These are phyloP conservation scores for Blumeria hordei DNA, from an alignment of 2,329 filamentous ascomycete species.

Conservation along the genomic window DNA sequence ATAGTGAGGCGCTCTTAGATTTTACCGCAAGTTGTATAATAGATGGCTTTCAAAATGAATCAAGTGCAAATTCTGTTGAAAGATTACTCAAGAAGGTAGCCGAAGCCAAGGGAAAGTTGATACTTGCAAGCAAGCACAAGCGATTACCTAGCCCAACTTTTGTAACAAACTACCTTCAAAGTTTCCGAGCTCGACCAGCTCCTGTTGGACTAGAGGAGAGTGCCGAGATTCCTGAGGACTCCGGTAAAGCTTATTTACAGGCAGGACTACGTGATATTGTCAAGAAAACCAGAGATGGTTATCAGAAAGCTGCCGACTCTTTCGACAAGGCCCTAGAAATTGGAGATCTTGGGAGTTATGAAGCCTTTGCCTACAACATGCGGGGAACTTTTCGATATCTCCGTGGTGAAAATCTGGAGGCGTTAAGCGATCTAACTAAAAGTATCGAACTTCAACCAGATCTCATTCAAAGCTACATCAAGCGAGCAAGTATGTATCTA, in stretches of 20 bases:
- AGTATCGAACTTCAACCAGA: slow-evolving; percentile 73
- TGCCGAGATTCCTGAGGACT: slow-evolving; percentile 51
- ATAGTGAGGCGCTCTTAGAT: slow-evolving; percentile 84
- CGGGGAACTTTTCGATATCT: slow-evolving; percentile 89
- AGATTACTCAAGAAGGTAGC: slow-evolving; percentile 89
- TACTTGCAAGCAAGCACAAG: slow-evolving; percentile 54
- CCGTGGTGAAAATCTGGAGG: slow-evolving; percentile 63
- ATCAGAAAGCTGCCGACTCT: slow-evolving; percentile 63
- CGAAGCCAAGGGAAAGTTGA: slow-evolving; percentile 76
- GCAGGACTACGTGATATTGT: slow-evolving; percentile 59
- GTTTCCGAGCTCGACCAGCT: slow-evolving; percentile 66
- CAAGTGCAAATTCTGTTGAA: slow-evolving; percentile 74
- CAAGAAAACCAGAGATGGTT: slow-evolving; percentile 73
- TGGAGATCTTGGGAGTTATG: slow-evolving; percentile 54
- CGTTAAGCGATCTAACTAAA: slow-evolving; percentile 69
- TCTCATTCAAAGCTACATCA: slow-evolving; percentile 93
- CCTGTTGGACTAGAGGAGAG: slow-evolving; percentile 65
- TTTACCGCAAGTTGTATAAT: slow-evolving; percentile 99
- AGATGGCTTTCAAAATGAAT: slow-evolving; percentile 83
- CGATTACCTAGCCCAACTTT: slow-evolving; percentile 90
- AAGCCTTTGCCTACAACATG: slow-evolving; percentile 88
- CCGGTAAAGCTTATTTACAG: slow-evolving; percentile 66
- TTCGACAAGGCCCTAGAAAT: slow-evolving; percentile 78
- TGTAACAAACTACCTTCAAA: slow-evolving; percentile 95
- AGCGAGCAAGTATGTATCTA: slow-evolving; percentile 92